Evolutionary conservation across 352 stramenopile species (phyloP), one percentile per base, ranked within the genome.

Genomic region (Pythium scleroteichum): DNA sequence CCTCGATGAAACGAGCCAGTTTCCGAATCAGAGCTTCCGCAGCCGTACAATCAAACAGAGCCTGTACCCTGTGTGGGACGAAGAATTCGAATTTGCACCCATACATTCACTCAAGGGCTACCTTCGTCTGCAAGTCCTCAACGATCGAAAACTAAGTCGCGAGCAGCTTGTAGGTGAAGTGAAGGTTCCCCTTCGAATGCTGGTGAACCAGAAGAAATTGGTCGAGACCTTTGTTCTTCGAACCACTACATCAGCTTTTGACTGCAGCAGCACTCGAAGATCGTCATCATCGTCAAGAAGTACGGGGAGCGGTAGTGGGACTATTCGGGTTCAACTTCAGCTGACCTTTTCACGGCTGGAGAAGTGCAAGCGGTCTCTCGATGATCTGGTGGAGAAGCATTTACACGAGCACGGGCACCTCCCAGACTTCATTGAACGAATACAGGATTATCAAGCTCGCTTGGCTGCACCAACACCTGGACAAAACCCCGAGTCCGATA

Each of bases 41-140:
- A 94, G 78, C 20, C 71, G 71, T 19, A 94, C 82, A 12, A 75
- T 83, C 50, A 87, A 87, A 68, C 82, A 87, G 60, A 91, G 67
- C 40, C 67, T 91, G 64, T 94, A 87, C 63, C 84, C 84, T 1
- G 66, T 90, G 2, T 94, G 84, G 84, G 78, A 94, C 5, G 82
- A 94, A 64, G 75, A 85, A 10, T 94, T 94, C 44, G 80, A 82
- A 48, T 75, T 92, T 27, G 24, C 64, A 24, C 78, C 79, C 0
- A 72, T 92, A 22, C 49, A 85, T n/a, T 87, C 80, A 2, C 56
- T 94, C 7, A 84, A 80, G n/a, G 76, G 79, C 20, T 82, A 74
- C 50, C 71, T 94, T 7, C 71, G 79, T 27, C 51, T 94, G 10
- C 82, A 80, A 1, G 49, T 94, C 6, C 62, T 91, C 14, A 90